Base-by-base conservation (phyloP, 2,329 filamentous ascomycete genomes). In the Ophiosphaerella korrae region DNA sequence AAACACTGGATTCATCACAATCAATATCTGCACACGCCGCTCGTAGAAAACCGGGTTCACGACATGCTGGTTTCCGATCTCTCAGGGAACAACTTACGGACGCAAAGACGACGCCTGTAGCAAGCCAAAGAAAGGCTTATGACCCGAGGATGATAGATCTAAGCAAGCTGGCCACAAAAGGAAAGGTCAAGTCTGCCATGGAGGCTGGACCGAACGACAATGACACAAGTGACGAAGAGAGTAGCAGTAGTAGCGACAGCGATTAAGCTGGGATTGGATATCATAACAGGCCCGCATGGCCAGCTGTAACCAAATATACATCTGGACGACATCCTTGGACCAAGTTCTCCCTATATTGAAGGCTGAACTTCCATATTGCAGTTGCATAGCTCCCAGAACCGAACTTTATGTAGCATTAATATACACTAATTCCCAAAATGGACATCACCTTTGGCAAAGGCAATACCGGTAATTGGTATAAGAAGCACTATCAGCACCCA, bases 51-150 rank as follows among this genome's bases (percentile, higher is more conserved):
- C 50, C 41, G 6, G 16, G 35, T 6, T 16, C 33, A 24, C 50
- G 45, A 14, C 55, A 55, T 16, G 42, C 53, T 3, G 54, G 54
- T 11, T 60, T 60, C 35, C 52, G 49, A 2, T 52, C 46, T 5
- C 21, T 60, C 9, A 46, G 54, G 23, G 57, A 60, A 34, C 57
- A 57, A 32, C 41, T 60, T 8, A 54, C 52, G 6, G 54, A 60
- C 7, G 47, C 49, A 7, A 51, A 50, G 24, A 47, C 46, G 13
- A 46, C 42, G 12, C 48, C 56, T 14, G 32, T 32, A 13, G 35
- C 52, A 5, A 40, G 41, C 13, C 44, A 55, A 32, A 53, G 35
- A 13, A 55, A 53, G 13, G 21, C 29, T 3, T 57, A 53, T 37
- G 57, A 55, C 48, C 53, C 54, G 16, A 37, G 57, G 12, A 55